Conservation (phyloP, 2,329 filamentous ascomycete species). For the Alternaria triticimaculans region DNA sequence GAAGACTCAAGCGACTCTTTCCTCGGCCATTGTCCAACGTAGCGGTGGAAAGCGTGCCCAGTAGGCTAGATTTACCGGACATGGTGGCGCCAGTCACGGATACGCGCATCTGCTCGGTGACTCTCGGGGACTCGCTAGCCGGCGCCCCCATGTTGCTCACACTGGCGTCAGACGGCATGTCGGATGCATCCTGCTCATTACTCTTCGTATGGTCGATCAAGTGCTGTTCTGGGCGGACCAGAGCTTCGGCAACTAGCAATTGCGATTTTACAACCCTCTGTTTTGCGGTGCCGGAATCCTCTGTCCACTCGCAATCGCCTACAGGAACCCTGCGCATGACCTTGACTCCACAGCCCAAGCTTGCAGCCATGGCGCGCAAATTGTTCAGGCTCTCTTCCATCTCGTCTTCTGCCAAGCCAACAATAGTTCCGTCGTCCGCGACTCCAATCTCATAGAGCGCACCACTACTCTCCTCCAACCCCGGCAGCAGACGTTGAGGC, state of each 20-base stretch:
- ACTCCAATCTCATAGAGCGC: slow-evolving; percentile 97
- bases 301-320: slow-evolving; percentile 80
- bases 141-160: not conserved
- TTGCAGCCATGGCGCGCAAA: slow-evolving; percentile 87
- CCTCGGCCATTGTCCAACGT: slow-evolving; percentile 90
- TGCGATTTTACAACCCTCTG: slow-evolving; percentile 49
- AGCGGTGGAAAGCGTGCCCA: slow-evolving; percentile 88
- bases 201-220: slow-evolving; percentile 28
- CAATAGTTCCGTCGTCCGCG: slow-evolving; percentile 88
- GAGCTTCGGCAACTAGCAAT: slow-evolving; percentile 87
- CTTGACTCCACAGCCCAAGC: slow-evolving; percentile 84
- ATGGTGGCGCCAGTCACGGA: slow-evolving; percentile 89
- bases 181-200: slow-evolving; percentile 8
- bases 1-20: slow-evolving; percentile 82
- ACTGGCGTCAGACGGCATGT: not conserved
- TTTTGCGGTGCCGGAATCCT: slow-evolving; percentile 49
- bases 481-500: slow-evolving; percentile 66
- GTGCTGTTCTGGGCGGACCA: slow-evolving; percentile 71
- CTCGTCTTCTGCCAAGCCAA: slow-evolving; percentile 88
- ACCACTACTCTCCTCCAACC: slow-evolving; percentile 89
- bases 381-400: slow-evolving; percentile 89
- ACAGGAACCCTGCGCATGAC: slow-evolving; percentile 83
- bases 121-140: slow-evolving; percentile 11
- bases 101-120: slow-evolving; percentile 74
- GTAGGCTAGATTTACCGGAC: slow-evolving; percentile 88